Conservation (phyloP, 495 filamentous ascomycete genomes). For the Pseudevernia furfuracea region DNA sequence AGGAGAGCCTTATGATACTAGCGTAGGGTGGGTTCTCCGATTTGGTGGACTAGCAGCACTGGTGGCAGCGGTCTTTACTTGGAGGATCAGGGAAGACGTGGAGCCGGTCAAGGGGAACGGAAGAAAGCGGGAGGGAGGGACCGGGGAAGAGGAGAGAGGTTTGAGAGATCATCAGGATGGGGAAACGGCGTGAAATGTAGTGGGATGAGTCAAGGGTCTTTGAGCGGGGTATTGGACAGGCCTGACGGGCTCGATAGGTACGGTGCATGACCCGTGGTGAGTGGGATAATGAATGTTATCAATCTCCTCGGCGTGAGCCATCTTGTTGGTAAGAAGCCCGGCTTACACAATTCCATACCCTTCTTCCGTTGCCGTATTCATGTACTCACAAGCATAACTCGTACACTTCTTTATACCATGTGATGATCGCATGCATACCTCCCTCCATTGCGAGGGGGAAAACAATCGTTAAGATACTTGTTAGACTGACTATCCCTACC, state of each 20-base stretch:
- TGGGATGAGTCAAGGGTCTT: background rate
- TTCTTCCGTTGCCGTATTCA: no score
- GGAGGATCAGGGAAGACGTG: slow-evolving; percentile 35
- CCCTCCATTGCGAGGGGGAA: no score
- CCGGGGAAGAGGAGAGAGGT: background rate
- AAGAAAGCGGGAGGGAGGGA: slow-evolving; percentile 1
- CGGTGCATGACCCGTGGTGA: background rate
- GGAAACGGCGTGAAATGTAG: background rate
- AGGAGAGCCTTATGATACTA: slow-evolving; percentile 72
- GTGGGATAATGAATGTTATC: background rate
- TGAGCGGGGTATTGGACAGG: background rate
- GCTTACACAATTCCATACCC: no score
- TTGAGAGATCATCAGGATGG: slow-evolving; percentile 1
- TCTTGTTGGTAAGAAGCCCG: background rate
- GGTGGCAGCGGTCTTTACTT: slow-evolving; percentile 62
- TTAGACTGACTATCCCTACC: no score
- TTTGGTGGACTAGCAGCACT: slow-evolving; percentile 72
- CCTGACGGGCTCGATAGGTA: background rate
- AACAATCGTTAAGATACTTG: no score
- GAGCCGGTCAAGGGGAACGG: slow-evolving; percentile 13
- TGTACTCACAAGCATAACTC: no score
- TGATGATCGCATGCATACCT: no score
- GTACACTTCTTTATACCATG: no score
- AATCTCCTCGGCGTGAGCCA: no score
- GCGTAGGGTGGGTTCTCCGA: slow-evolving; percentile 75